Conservation (phyloP, 2,329 filamentous ascomycete genomes). For the Tolypocladium capitatum region DNA sequence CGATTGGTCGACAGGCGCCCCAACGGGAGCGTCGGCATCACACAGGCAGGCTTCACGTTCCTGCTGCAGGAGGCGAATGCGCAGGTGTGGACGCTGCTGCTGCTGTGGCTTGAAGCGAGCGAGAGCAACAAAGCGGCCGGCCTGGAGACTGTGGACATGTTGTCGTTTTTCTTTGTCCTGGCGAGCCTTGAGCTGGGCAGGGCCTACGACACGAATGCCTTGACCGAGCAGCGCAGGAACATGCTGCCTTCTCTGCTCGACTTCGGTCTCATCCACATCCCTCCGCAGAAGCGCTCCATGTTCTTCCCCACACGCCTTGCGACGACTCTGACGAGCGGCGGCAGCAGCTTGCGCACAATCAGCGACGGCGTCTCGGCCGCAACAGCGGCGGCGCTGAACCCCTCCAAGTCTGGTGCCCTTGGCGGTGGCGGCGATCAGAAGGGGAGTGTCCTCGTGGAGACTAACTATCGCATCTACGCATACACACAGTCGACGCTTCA, state of each 20-base stretch:
- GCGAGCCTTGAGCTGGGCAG: constrained; percentile 85
- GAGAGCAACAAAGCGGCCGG: constrained; percentile 43
- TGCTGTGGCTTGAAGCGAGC: constrained; percentile 83
- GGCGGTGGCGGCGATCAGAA: constrained; percentile 32
- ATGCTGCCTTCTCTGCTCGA: constrained; percentile 87
- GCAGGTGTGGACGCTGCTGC: constrained; percentile 89
- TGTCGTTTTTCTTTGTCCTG: constrained; percentile 91
- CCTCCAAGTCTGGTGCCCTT: constrained; percentile 23
- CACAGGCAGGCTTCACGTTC: constrained; percentile 87
- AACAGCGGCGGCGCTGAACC: constrained; percentile 29
- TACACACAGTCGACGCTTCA: constrained; percentile 91
- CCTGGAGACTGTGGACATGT: constrained; percentile 83
- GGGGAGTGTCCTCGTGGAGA: constrained; percentile 92
- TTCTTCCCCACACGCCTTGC: constrained; percentile 89
- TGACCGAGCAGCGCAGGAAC: constrained; percentile 68
- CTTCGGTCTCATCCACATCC: constrained; percentile 80
- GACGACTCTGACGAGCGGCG: constrained; percentile 80
- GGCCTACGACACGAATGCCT: constrained; percentile 74
- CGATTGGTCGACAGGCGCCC: constrained; percentile 57
- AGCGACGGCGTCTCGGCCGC: constrained; percentile 57
- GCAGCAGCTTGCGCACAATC: constrained; percentile 58
- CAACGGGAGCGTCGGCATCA: constrained; percentile 65
- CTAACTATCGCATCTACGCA: constrained; percentile 93
- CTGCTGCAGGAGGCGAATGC: constrained; percentile 89
- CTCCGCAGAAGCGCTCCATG: constrained; percentile 41